A percentile compares a stretch with the other conserved stretches of the same genome.
Conservation (phyloP, 345 rosid species). For the thale cress (Arabidopsis thaliana) region DNA sequence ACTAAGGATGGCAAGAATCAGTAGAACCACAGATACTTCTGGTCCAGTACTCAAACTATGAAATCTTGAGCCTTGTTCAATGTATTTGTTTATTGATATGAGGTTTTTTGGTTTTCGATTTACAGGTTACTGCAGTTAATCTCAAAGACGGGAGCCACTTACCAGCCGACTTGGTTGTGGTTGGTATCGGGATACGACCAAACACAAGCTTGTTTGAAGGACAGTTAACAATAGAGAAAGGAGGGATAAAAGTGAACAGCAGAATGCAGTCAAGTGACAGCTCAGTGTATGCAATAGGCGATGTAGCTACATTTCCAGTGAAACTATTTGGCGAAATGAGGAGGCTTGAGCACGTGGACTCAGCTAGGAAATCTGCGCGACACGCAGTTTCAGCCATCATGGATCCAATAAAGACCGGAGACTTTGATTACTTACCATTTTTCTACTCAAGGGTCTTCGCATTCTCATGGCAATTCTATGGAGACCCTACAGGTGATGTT, state of each 20-base stretch:
- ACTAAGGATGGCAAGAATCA: constrained; percentile 7
- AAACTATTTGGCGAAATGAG: constrained; percentile 75
- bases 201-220: constrained; percentile 94
- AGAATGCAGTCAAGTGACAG: constrained; percentile 81
- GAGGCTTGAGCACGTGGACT: constrained; percentile 97
- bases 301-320: constrained; percentile 91
- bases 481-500: constrained; percentile 80
- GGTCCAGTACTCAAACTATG: constrained; percentile 7
- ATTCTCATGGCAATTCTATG: constrained; percentile 94
- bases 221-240: constrained; percentile 85
- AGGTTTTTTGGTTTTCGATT: constrained; percentile 19
- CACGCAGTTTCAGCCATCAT: constrained; percentile 79
- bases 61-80: not conserved
- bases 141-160: constrained; percentile 78
- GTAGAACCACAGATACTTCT: constrained; percentile 6
- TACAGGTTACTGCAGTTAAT: constrained; percentile 82
- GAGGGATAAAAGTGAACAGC: constrained; percentile 91
- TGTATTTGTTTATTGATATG: constrained; percentile 18
- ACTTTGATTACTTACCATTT: constrained; percentile 86
- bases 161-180: constrained; percentile 84
- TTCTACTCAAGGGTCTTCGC: constrained; percentile 91
- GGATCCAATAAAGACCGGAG: constrained; percentile 72
- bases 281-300: constrained; percentile 90
- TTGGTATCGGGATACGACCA: constrained; percentile 93
- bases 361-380: constrained; percentile 81